Conservation (phyloP, 2,329 filamentous ascomycete species). For the Nigrospora sphaerica region DNA sequence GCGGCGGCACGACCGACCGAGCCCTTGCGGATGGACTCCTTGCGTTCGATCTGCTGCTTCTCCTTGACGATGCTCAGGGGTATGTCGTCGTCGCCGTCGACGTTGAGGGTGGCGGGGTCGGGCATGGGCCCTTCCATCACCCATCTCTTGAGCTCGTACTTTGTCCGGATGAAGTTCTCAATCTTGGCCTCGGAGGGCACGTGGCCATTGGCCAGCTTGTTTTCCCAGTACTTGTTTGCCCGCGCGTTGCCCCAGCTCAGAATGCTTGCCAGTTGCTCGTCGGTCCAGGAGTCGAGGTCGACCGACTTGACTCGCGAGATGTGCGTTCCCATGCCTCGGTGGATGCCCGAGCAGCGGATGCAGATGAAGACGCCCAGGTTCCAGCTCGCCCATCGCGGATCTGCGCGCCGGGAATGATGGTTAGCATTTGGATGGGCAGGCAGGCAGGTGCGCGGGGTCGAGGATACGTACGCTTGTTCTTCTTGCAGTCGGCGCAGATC, state of each 20-base stretch:
- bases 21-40: slow-evolving; percentile 54
- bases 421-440: neutral
- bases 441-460: neutral
- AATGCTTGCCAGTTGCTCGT: slow-evolving; percentile 92
- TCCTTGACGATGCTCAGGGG: slow-evolving; percentile 56
- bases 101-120: slow-evolving; percentile 81
- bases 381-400: slow-evolving; percentile 98
- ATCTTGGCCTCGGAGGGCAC: slow-evolving; percentile 96
- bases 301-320: slow-evolving; percentile 98
- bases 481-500: slow-evolving; percentile 96
- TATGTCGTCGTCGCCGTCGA: slow-evolving; percentile 79
- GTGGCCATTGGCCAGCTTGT: slow-evolving; percentile 85
- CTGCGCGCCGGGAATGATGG: slow-evolving; percentile 34
- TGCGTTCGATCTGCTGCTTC: slow-evolving; percentile 56
- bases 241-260: slow-evolving; percentile 92
- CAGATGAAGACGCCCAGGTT: slow-evolving; percentile 96
- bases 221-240: slow-evolving; percentile 99
- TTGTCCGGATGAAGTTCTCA: slow-evolving; percentile 98
- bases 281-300: slow-evolving; percentile 96
- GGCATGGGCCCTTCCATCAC: slow-evolving; percentile 97
- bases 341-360: slow-evolving; percentile 97
- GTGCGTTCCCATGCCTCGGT: slow-evolving; percentile 97
- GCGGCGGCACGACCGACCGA: slow-evolving; percentile 37
- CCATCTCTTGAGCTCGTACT: slow-evolving; percentile 98
- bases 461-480: slow-evolving; percentile 77